Evolutionary conservation across 2,329 filamentous ascomycete genomes (phyloP), one percentile per base, ranked within the genome.

Genomic region (Botrytis galanthina): DNA sequence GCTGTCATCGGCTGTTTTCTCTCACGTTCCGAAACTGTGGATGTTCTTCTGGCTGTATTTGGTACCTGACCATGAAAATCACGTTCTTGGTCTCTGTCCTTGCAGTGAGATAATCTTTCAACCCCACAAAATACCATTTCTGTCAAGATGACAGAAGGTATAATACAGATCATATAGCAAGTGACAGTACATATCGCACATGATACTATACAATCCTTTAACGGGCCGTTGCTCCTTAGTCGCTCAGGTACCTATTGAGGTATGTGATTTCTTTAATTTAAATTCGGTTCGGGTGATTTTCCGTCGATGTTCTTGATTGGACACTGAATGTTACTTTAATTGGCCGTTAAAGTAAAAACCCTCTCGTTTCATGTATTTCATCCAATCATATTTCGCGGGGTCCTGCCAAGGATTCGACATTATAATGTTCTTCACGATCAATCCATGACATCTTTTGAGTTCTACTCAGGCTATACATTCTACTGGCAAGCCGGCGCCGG

Each of bases 391-490:
- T 42, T 37, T 39, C 22, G 44, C 22, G 4, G 22, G 26, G 32
- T 29, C 51, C 39, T 71, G 68, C n/a, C 59, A 39, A 64, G 51
- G 8, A 48, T 14, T 46, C 3, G 4, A 18, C 16, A 72, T 73
- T 44, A 29, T 8, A 32, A 42, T 35, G 29, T 73, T 29, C 42
- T 37, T 59, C 48, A 44, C 37, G 26, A 62, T 60, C 78, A 37
- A 29, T 54, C 63, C 39, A 42, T 51, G 39, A 22, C 12, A 62
- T 35, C 48, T 44, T 29, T 29, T 29, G 37, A 32, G 12, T 5
- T 60, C n/a, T n/a, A 48, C 46, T 59, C 75, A 78, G 78, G 75
- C 76, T 79, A 71, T 77, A 76, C 73, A 75, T 75, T 71, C 42
- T n/a, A 74, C 72, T 77, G 74, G 73, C 72, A 74, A 75, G 74